A percentile compares a stretch with the other conserved stretches of the same genome.
Evolutionary conservation across 2,329 filamentous ascomycete genomes (phyloP).

Genomic region (Lizonia empirigonia): DNA sequence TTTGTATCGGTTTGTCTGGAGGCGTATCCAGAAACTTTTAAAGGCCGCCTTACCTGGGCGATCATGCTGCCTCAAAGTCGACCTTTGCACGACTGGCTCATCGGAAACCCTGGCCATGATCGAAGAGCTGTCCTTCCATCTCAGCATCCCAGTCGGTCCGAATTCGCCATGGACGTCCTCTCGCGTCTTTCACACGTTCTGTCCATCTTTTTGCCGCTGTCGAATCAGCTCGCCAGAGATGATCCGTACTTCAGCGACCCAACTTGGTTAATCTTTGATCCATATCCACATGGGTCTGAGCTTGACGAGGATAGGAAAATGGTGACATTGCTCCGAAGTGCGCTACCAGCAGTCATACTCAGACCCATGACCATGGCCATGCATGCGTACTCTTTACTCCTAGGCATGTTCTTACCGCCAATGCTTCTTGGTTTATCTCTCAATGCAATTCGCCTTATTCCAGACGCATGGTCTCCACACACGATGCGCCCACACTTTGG

Average conservation of each 20-base stretch:
- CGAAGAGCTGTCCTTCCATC: neutral
- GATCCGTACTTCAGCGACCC: constrained; percentile 15
- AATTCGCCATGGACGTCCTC: neutral
- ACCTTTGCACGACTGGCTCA: constrained; percentile 16
- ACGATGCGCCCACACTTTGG: constrained; percentile 16
- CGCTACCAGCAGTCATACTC: constrained; percentile 3
- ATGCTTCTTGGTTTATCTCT: constrained; percentile 5
- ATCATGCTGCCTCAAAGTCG: constrained; percentile 11
- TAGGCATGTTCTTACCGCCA: constrained; percentile 13
- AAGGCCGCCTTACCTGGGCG: constrained; percentile 9
- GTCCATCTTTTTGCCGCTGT: constrained; percentile 10
- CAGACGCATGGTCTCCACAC: constrained; percentile 12
- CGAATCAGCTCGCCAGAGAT: constrained; percentile 4
- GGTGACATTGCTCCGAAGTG: neutral
- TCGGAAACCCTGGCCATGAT: constrained; percentile 7
- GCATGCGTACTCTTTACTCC: constrained; percentile 13
- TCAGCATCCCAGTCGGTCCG: neutral
- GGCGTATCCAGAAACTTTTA: constrained; percentile 4
- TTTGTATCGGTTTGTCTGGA: neutral
- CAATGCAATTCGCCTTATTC: constrained; percentile 1
- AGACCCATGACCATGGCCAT: constrained; percentile 9
- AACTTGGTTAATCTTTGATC: neutral
- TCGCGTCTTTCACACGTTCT: constrained; percentile 8
- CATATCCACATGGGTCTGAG: neutral
- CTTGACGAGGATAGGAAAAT: neutral